Evolutionary conservation across 768 basidiomycete species (phyloP), one percentile per base, ranked within the genome.

Genomic region (Phanerodontia chrysosporium): DNA sequence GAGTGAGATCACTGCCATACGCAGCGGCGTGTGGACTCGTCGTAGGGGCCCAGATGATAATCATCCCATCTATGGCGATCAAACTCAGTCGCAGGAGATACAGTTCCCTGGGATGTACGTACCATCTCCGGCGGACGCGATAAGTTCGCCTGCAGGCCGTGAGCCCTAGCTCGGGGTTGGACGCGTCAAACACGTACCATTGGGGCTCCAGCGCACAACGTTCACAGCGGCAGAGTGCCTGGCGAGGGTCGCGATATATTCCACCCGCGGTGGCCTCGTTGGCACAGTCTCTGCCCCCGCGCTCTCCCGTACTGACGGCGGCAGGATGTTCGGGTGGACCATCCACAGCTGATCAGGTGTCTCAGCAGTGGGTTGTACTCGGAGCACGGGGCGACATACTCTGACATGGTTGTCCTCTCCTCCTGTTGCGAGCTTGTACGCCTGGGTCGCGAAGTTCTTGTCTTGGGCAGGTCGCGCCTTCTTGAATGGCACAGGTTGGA

Each of bases 101-200:
- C 21, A 27, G n/a, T 54, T 30, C 53, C 60, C 35, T 49, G 49
- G 13, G 8, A 39, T 13, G 16, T 2, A 73, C 87, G 66, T 70
- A 95, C 95, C 95, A 78, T 99, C 97, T 53, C 97, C 97, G 49
- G 97, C 96, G 14, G 95, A 97, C 51, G 97, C 97, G 68, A 99
- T 86, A 30, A 87, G 75, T 68, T 96, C 94, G 48, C 93, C 94
- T 95, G 63, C 24, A 51, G n/a, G 18, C 28, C 14, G 27, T 49
- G 54, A 58, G 42, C 25, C 13, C 27, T 35, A 25, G 27, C 29
- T 30, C 21, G 46, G 21, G 39, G 8, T 8, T 16, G 9, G 6
- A 58, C 54, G 53, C 54, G 53, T 51, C 46, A 24, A 44, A 62
- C 51, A 68, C 81, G 62, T 68, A 90, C 96, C 97, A 66, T 90